Percentiles rank a stretch among this genome's conserved stretches.
Evolutionary conservation across 345 rosid species (phyloP).

Genomic region (Microcos paniculata): DNA sequence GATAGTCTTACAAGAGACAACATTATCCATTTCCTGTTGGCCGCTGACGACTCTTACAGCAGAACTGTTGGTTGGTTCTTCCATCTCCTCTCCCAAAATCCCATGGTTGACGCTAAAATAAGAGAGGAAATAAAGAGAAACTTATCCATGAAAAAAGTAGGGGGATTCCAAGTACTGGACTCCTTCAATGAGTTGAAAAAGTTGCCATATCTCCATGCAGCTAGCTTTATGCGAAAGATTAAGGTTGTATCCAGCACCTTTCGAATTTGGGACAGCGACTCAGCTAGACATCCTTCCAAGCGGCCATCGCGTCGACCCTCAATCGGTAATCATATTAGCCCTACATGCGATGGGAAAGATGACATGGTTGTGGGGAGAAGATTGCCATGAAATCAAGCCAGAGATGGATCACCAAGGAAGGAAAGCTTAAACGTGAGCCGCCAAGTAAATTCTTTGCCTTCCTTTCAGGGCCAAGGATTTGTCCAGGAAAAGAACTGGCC

Average conservation of each 20-base stretch:
- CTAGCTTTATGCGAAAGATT: conserved; percentile 23
- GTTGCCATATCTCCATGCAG: conserved; percentile 20
- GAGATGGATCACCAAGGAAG: conserved; percentile 22
- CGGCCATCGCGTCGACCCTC: not conserved
- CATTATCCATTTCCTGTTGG: not conserved
- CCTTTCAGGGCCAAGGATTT: conserved; percentile 54
- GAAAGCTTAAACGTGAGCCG: conserved; percentile 25
- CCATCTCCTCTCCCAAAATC: conserved; percentile 21
- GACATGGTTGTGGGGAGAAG: conserved; percentile 44
- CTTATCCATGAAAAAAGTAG: not conserved
- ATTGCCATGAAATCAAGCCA: conserved; percentile 39
- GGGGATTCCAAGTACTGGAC: not conserved
- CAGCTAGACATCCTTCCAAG: conserved; percentile 1
- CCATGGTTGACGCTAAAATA: conserved; percentile 14
- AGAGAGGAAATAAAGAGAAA: conserved; percentile 1
- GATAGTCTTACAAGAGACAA: conserved; percentile 10
- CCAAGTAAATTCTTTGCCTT: conserved; percentile 37
- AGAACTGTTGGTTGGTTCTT: conserved; percentile 18
- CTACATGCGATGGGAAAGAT: conserved; percentile 33
- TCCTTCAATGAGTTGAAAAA: conserved; percentile 8
- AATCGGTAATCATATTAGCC: not conserved
- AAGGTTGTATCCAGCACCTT: conserved; percentile 2
- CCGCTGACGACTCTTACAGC: conserved; percentile 4
- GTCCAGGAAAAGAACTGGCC: conserved; percentile 48
- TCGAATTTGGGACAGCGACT: not conserved